Evolutionary conservation across 2,329 filamentous ascomycete genomes (phyloP).

Genomic region (Beauveria asiatica): DNA sequence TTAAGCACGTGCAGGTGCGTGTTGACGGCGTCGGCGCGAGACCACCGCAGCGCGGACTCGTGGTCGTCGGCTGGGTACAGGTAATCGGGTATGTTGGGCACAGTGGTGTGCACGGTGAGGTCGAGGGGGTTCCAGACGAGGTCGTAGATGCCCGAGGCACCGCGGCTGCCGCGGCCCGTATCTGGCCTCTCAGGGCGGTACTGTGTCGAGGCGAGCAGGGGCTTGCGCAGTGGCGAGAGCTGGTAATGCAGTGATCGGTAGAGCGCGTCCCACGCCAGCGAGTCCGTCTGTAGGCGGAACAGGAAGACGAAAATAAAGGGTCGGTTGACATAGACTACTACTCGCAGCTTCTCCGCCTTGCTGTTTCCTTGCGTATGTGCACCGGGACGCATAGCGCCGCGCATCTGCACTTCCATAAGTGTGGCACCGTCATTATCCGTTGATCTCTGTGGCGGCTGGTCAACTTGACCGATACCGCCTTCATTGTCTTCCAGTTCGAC

Average conservation of each 20-base stretch:
- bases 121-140: slow-evolving; percentile 52
- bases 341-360: slow-evolving; percentile 50
- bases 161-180: slow-evolving; percentile 21
- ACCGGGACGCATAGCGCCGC: slow-evolving; percentile 25
- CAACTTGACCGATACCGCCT: neutral
- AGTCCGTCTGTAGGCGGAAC: slow-evolving; percentile 51
- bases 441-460: neutral
- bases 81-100: slow-evolving; percentile 55
- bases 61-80: slow-evolving; percentile 15
- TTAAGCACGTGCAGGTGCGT: slow-evolving; percentile 57
- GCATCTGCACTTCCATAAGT: slow-evolving; percentile 25
- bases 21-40: slow-evolving; percentile 53
- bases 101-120: slow-evolving; percentile 52
- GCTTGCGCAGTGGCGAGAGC: slow-evolving; percentile 48
- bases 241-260: slow-evolving; percentile 55
- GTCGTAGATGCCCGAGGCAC: slow-evolving; percentile 45
- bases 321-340: slow-evolving; percentile 63
- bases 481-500: slow-evolving; percentile 46
- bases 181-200: slow-evolving; percentile 47
- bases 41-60: slow-evolving; percentile 36
- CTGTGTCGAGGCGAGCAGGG: slow-evolving; percentile 46
- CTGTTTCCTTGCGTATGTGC: slow-evolving; percentile 39
- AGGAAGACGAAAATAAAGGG: slow-evolving; percentile 74
- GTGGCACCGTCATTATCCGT: slow-evolving; percentile 20
- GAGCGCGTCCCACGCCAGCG: slow-evolving; percentile 44